Base-by-base conservation (phyloP, 2,329 filamentous ascomycete species). In the Coniochaeta sp. region DNA sequence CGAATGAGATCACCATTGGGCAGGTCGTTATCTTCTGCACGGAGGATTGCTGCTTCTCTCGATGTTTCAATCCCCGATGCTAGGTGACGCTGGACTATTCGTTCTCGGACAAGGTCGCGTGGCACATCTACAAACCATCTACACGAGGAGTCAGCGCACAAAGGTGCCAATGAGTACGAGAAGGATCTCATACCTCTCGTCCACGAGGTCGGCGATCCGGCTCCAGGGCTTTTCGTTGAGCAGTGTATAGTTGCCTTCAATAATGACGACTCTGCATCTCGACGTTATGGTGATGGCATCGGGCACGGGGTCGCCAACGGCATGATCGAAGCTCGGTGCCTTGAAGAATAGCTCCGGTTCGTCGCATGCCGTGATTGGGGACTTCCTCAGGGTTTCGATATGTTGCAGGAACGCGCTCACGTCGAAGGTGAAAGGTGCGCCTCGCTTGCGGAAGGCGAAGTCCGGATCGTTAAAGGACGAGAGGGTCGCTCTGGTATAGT, bases 231-330 rank as follows among this genome's bases (percentile, higher is more conserved):
- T 69, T 60, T 76, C 73, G 62, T 80, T 68, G 34, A 79, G 66
- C 58, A 78, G 75, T 1, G 78, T 69, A 68, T 82, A 82, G 61
- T 80, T 79, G 1, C 80, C 80, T 63, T 82, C 80, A 44, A 82
- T 74, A 38, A 82, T 74, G n/a, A 81, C 67, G n/a, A 80, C 71
- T 56, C 73, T 79, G 74, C 61, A 74, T 67, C 59, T 74, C 70
- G 62, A 81, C 14, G 67, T 63, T 8, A 70, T 65, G 8, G n/a
- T 31, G 58, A 66, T 69, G 33, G 59, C 63, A 26, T 65, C 60
- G n/a, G 58, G 47, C 1, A 69, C 75, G 0, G 79, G 79, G 60
- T 81, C 79, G 63, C 80, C 79, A 38, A 79, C 67, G 1, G 76
- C 74, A 64, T 82, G 79, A 61, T 81, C 80, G 61, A 82, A 82